Evolutionary conservation across 768 basidiomycete species (phyloP).

Genomic region (Xanthoconium purpureum): DNA sequence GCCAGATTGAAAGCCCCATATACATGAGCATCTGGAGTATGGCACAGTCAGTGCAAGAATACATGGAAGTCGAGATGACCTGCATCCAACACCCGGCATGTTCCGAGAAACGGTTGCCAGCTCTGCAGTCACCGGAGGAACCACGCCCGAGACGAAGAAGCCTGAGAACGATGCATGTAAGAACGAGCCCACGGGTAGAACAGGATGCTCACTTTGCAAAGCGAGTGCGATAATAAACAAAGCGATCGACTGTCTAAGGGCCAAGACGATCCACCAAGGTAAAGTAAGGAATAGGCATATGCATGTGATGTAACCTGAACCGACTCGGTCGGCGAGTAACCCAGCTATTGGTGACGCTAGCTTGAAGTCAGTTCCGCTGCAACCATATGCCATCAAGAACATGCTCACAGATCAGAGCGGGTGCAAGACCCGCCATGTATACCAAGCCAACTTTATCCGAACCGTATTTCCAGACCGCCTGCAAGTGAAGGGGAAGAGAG

Average conservation of each 20-base stretch:
- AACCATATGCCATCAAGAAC: not conserved
- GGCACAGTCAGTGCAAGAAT: not conserved
- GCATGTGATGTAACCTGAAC: constrained; percentile 53
- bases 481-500: constrained; percentile 53
- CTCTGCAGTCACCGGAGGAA: constrained; percentile 65
- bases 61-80: constrained; percentile 21
- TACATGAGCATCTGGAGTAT: constrained; percentile 58
- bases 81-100: constrained; percentile 68
- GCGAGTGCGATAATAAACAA: constrained; percentile 41
- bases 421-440: constrained; percentile 61
- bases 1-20: constrained; percentile 74
- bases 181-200: not conserved
- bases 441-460: constrained; percentile 61
- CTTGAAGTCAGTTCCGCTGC: not conserved
- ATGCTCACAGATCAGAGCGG: constrained; percentile 59
- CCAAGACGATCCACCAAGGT: constrained; percentile 63
- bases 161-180: constrained; percentile 34
- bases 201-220: constrained; percentile 46
- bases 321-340: constrained; percentile 51
- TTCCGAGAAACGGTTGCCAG: constrained; percentile 56
- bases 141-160: constrained; percentile 57
- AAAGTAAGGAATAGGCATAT: constrained; percentile 48
- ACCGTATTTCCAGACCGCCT: constrained; percentile 45
- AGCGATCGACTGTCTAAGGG: constrained; percentile 50
- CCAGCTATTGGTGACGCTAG: constrained; percentile 62